Evolutionary conservation across 2,329 filamentous ascomycete species (phyloP).

Genomic region (Arachnomyces sp.): DNA sequence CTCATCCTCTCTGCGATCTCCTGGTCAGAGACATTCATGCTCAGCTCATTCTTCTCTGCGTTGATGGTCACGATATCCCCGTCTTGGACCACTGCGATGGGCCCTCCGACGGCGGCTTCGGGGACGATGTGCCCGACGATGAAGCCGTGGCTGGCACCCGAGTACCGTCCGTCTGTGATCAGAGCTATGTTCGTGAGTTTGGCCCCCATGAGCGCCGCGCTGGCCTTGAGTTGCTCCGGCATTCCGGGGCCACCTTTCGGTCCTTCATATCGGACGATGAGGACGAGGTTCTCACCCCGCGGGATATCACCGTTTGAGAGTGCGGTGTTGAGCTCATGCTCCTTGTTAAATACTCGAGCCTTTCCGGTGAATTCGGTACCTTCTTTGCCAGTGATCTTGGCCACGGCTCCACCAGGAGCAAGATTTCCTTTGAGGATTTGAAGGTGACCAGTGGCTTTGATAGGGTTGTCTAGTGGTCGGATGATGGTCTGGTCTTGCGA

Average conservation of each 20-base stretch:
- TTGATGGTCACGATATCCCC: conserved; percentile 78
- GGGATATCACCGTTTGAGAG: conserved; percentile 64
- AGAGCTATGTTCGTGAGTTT: conserved; percentile 79
- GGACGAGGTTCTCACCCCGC: conserved; percentile 71
- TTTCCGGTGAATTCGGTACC: conserved; percentile 73
- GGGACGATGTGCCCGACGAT: conserved; percentile 90
- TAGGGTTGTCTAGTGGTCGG: conserved; percentile 69
- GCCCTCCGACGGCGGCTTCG: conserved; percentile 77
- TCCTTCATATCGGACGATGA: conserved; percentile 89
- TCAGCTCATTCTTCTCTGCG: conserved; percentile 64
- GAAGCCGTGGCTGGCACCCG: conserved; percentile 78
- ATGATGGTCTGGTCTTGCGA: conserved; percentile 78
- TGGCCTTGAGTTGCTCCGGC: conserved; percentile 84
- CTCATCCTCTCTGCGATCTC: conserved; percentile 60
- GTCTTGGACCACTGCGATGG: conserved; percentile 73
- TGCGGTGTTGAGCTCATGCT: conserved; percentile 67
- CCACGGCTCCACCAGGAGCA: conserved; percentile 80
- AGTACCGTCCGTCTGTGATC: conserved; percentile 69
- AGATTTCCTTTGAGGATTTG: conserved; percentile 83
- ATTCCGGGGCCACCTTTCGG: conserved; percentile 91
- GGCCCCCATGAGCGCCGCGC: conserved; percentile 86
- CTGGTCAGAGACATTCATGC: conserved; percentile 64
- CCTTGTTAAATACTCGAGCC: conserved; percentile 80
- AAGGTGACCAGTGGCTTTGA: conserved; percentile 80
- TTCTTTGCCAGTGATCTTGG: conserved; percentile 95